Evolutionary conservation across 768 basidiomycete genomes (phyloP), one percentile per base, ranked within the genome.

Genomic region (Brasilioporus rufonigricans): DNA sequence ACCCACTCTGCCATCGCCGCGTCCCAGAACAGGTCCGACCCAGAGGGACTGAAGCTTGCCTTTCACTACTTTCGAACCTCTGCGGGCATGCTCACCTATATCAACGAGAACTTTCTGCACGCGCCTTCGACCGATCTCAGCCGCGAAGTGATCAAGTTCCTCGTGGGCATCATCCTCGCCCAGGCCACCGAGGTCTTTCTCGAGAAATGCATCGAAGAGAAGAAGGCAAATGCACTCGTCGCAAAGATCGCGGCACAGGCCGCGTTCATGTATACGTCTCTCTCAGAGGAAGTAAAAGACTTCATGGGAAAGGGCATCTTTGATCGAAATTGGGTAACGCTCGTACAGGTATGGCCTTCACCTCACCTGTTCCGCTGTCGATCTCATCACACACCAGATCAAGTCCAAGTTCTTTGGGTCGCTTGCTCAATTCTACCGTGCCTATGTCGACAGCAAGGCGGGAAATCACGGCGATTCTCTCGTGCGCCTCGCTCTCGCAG

Each of bases 31-130:
- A 80, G 93, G 50, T 85, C 87, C 1, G 89, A 93, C 51, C 91
- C 93, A 1, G 93, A 98, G 70, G 94, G 95, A 19, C 72, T 93
- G 64, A 98, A 97, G 73, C 84, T 93, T 32, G 85, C 96, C 0
- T 99, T 97, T 75, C 84, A 92, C 73, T 95, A 93, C 73, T 91
- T 93, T 64, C 79, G 89, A 18, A 85, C 89, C 12, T 86, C 90
- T 39, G 92, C 95, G 3, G 97, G 97, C 19, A 97, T 99, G 93
- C 84, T 98, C 66, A 93, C 87, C 7, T 99, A 98, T 70, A 94
- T 99, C 77, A 98, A 98, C 75, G 97, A 99, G 72, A 98, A 99
- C 80, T 99, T 99, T 71, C 77, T 99, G 0, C 97, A 99, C 64
- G 97, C 96, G 0, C 97, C 97, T 0, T 93, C 91, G 21, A 97